Conservation (phyloP, 2,329 filamentous ascomycete genomes). For the Fusarium decemcellulare region DNA sequence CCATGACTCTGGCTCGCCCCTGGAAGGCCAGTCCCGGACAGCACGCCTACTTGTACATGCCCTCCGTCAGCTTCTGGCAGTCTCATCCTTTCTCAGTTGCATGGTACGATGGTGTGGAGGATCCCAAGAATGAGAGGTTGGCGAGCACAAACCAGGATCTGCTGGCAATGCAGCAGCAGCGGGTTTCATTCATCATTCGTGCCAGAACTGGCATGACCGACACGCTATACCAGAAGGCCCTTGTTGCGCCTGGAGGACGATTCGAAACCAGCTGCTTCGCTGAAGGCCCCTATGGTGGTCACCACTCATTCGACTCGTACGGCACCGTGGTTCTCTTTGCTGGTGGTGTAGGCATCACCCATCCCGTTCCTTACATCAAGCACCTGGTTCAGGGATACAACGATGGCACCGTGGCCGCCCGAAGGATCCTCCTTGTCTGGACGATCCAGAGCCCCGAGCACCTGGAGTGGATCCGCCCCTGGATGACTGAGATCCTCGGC, state of each 20-base stretch:
- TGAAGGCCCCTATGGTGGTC: slow-evolving; percentile 84
- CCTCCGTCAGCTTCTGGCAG: slow-evolving; percentile 78
- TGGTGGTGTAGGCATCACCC: slow-evolving; percentile 85
- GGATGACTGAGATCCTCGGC: slow-evolving; percentile 85
- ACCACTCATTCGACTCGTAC: slow-evolving; percentile 80
- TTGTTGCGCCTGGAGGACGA: slow-evolving; percentile 70
- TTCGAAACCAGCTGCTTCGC: slow-evolving; percentile 76
- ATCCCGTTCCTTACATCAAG: slow-evolving; percentile 82
- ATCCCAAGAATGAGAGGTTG: slow-evolving; percentile 66
- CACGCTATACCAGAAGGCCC: slow-evolving; percentile 77
- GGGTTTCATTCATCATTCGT: slow-evolving; percentile 80
- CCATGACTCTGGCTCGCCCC: slow-evolving; percentile 80
- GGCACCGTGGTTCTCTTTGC: slow-evolving; percentile 85
- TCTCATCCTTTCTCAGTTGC: slow-evolving; percentile 86
- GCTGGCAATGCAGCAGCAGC: slow-evolving; percentile 71
- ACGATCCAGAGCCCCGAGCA: slow-evolving; percentile 85
- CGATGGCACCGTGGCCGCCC: slow-evolving; percentile 78
- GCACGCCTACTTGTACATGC: slow-evolving; percentile 86
- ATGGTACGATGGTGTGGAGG: slow-evolving; percentile 79
- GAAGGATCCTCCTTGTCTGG: slow-evolving; percentile 83
- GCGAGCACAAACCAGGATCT: slow-evolving; percentile 73
- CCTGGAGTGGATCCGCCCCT: slow-evolving; percentile 85
- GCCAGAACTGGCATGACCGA: slow-evolving; percentile 82
- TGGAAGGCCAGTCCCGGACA: slow-evolving; percentile 83
- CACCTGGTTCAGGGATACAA: slow-evolving; percentile 79